Conservation (phyloP, 139 green algal genomes). For the Monoraphidium neglectum region DNA sequence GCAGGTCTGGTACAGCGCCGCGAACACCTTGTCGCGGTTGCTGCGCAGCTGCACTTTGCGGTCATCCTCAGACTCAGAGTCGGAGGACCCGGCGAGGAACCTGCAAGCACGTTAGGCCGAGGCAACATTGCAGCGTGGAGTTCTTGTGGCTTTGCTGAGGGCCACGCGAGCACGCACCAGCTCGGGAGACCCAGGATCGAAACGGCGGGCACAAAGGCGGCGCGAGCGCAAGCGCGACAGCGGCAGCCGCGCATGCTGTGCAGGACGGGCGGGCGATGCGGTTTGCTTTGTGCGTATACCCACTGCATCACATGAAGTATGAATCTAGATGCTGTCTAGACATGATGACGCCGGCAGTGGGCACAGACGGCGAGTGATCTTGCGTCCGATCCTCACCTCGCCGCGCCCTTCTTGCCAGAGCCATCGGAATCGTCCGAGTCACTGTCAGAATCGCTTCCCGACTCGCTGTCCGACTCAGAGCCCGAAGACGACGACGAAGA, state of each 20-base stretch:
- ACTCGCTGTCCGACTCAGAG: conserved; percentile 33
- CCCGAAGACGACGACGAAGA: conserved; percentile 32
- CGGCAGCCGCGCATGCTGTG: neutral
- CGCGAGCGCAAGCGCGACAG: too few relatives aligned
- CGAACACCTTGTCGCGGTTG: conserved; percentile 88
- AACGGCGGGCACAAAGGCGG: too few relatives aligned
- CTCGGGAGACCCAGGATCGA: too few relatives aligned
- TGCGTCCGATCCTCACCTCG: conserved; percentile 10
- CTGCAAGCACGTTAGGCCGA: conserved; percentile 39
- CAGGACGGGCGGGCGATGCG: neutral
- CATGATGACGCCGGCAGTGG: too few relatives aligned
- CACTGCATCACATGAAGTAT: neutral
- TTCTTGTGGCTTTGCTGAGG: too few relatives aligned
- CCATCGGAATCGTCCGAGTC: conserved; percentile 47
- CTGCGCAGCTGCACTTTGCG: conserved; percentile 77
- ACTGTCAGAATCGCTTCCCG: conserved; percentile 19
- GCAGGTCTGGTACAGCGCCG: conserved; percentile 78
- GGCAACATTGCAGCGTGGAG: too few relatives aligned
- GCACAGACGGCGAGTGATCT: too few relatives aligned
- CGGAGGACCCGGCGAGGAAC: conserved; percentile 74
- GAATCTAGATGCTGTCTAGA: conserved; percentile 18
- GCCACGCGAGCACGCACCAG: too few relatives aligned
- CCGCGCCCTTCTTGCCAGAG: conserved; percentile 36
- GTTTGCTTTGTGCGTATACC: neutral
- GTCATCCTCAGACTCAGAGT: conserved; percentile 82